Conservation (phyloP, 768 basidiomycete species). For the Amylocystis lapponica region DNA sequence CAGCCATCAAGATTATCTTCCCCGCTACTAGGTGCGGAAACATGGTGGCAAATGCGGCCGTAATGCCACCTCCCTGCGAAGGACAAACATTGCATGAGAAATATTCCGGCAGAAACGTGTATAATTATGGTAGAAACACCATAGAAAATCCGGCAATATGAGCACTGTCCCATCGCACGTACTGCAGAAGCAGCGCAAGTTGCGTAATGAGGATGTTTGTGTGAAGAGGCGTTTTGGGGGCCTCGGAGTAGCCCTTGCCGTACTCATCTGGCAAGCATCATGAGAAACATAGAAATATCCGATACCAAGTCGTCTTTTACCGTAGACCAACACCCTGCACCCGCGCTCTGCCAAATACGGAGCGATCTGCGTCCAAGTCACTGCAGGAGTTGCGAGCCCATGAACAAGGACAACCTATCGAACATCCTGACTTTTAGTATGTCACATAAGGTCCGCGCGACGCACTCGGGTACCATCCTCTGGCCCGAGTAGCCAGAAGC, state of each 20-base stretch:
- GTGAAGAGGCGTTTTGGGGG: constrained; percentile 61
- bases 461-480: constrained; percentile 59
- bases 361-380: constrained; percentile 70
- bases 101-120: background rate
- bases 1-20: constrained; percentile 58
- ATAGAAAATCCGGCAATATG: constrained; percentile 69
- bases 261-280: constrained; percentile 53
- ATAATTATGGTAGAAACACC: constrained; percentile 40
- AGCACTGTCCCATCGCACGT: constrained; percentile 64
- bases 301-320: constrained; percentile 27
- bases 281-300: too few species aligned
- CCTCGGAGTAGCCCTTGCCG: constrained; percentile 79
- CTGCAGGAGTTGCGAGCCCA: constrained; percentile 67
- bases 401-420: constrained; percentile 68
- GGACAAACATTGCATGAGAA: background rate
- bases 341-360: constrained; percentile 55
- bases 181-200: constrained; percentile 77
- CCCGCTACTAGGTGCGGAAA: constrained; percentile 67
- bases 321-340: constrained; percentile 71
- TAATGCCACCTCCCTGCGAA: constrained; percentile 63
- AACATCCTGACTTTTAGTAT: background rate
- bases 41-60: constrained; percentile 59
- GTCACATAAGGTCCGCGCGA: background rate
- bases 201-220: constrained; percentile 60
- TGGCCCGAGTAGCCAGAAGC: constrained; percentile 76